phyloP scores from a whole-genome alignment of 352 stramenopile genomes.

The Phytophthora capsici region DNA sequence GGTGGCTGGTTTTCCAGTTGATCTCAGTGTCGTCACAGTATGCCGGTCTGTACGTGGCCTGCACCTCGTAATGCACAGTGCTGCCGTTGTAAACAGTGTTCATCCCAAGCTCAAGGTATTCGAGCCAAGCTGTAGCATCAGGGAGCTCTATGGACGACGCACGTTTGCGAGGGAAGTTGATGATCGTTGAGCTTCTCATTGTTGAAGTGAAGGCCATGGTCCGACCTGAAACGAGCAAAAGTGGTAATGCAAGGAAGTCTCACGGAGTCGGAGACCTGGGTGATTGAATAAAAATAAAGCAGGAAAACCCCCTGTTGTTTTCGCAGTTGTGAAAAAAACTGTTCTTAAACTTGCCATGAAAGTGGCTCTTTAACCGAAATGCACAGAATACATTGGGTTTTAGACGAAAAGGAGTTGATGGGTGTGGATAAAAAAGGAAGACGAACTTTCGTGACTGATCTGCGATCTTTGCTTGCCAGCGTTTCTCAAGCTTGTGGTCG shows the following conservation, averaged over 20 bases:
- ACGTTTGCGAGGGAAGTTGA: constrained; percentile 42
- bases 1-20: constrained; percentile 32
- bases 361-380: too few relatives aligned
- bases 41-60: constrained; percentile 30
- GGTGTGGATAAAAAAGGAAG: too few relatives aligned
- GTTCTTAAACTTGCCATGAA: too few relatives aligned
- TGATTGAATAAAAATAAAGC: too few relatives aligned
- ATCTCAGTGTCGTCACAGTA: constrained; percentile 19
- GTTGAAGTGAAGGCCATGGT: constrained; percentile 25
- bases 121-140: constrained; percentile 39
- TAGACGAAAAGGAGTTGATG: too few relatives aligned
- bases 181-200: constrained; percentile 22
- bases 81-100: constrained; percentile 8
- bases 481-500: too few relatives aligned
- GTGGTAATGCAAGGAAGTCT: constrained; percentile 8
- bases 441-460: too few relatives aligned
- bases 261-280: not conserved
- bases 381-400: too few relatives aligned
- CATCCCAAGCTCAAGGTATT: constrained; percentile 36
- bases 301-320: too few relatives aligned
- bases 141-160: constrained; percentile 38
- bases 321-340: too few relatives aligned
- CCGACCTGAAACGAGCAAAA: constrained; percentile 19
- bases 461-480: too few relatives aligned
- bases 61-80: constrained; percentile 36